A percentile compares a stretch with the other conserved stretches of the same genome.
Evolutionary conservation across 2,329 filamentous ascomycete species (phyloP).

Genomic region (Monosporascus cannonballus): DNA sequence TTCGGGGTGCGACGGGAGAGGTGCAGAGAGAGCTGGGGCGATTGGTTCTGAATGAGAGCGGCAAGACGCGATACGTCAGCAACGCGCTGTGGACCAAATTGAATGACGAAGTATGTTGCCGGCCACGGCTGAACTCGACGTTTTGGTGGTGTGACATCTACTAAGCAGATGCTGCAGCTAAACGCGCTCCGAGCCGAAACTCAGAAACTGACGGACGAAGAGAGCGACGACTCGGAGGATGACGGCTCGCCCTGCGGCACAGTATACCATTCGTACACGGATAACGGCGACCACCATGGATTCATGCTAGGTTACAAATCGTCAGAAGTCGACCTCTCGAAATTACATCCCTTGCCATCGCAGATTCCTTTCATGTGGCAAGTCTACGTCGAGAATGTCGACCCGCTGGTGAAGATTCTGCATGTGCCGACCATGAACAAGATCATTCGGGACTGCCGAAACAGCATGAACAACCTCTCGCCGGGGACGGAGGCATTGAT

Average conservation of each 20-base stretch:
- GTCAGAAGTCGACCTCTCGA: slow-evolving; percentile 58
- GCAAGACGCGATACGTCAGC: slow-evolving; percentile 66
- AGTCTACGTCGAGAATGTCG: slow-evolving; percentile 66
- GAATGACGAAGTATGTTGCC: slow-evolving; percentile 58
- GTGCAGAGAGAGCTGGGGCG: slow-evolving; percentile 55
- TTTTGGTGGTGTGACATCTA: background rate
- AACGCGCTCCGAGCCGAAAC: slow-evolving; percentile 42
- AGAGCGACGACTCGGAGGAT: slow-evolving; percentile 58
- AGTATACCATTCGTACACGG: slow-evolving; percentile 23
- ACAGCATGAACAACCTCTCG: slow-evolving; percentile 51
- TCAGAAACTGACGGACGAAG: slow-evolving; percentile 40
- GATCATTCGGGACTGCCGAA: slow-evolving; percentile 54
- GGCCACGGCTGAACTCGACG: background rate
- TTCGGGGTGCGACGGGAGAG: slow-evolving; percentile 25
- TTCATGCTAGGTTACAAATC: slow-evolving; percentile 72
- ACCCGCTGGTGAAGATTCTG: slow-evolving; percentile 64
- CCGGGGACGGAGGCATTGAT: slow-evolving; percentile 55
- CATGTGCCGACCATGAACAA: slow-evolving; percentile 63
- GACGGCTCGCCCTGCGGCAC: slow-evolving; percentile 43
- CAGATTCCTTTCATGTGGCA: slow-evolving; percentile 65
- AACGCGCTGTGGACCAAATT: slow-evolving; percentile 72
- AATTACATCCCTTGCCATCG: slow-evolving; percentile 58
- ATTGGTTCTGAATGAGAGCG: slow-evolving; percentile 63
- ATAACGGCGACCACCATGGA: slow-evolving; percentile 53
- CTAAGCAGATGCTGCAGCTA: slow-evolving; percentile 5